Base-by-base conservation (phyloP, 257 asterid species). In the Schizonepeta tenuifolia region DNA sequence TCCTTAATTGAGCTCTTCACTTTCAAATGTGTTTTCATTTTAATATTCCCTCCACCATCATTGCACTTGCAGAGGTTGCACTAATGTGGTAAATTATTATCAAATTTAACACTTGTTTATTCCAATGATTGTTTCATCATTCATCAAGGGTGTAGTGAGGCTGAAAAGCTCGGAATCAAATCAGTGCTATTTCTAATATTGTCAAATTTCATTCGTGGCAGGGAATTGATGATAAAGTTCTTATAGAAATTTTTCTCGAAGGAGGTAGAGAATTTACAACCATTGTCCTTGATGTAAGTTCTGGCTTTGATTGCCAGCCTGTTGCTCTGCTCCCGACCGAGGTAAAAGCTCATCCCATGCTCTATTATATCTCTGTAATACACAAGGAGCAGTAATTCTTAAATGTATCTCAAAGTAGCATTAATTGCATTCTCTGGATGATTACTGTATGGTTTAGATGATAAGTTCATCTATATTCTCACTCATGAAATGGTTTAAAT, bases 261-360 rank as follows among this genome's bases (percentile, higher is more conserved):
- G 96, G 96, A 66, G 97, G 97, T 65, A 70, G 86, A 76, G 97
- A 91, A 80, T 91, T 91, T 80, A 91, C 97, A 33, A 87, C 97
- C 51, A 91, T 91, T 51, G 86, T 91, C 70, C 91, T 91, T 60
- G 97, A 91, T 54, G 95, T 89, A 64, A 89, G 93, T 76, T 87
- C 95, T 63, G 88, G 88, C 77, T 66, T 75, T 43, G 78, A 81
- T 65, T 78, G 86, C 85, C 89, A 80, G 60, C 97, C 97, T 44
- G 89, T 91, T 77, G 95, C 91, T 69, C 78, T 91, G 61, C 88
- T 91, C 69, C 96, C 97, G 8, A 91, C 96, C 11, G 95, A 89
- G 95, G 97, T 91, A 77, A 69, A 46, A 49, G 18, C 59, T 71
- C 64, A 31, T 24, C 72, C 70, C 59, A 21, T 44, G 6, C 50